Percentiles rank a stretch among this genome's conserved stretches.
These are phyloP conservation scores for Neocucurbitaria cava DNA, from an alignment of 2,329 filamentous ascomycete species.

Conservation along the genomic window DNA sequence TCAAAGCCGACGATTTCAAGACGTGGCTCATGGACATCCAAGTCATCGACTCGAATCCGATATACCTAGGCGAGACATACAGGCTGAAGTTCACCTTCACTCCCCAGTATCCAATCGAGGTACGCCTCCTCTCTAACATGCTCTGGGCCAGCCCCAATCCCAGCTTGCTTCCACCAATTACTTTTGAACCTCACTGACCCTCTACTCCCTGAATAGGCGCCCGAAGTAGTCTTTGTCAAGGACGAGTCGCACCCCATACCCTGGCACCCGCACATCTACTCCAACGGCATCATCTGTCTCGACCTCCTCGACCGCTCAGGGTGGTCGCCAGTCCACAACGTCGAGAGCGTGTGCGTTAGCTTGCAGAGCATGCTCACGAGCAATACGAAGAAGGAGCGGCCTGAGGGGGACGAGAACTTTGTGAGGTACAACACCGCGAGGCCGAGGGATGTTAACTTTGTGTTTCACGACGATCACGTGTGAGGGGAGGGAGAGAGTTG, in stretches of 20 bases:
- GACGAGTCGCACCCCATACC: slow-evolving; percentile 71
- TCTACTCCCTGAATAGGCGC: slow-evolving; percentile 68
- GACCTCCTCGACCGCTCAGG: slow-evolving; percentile 87
- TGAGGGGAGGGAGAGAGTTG: slow-evolving; percentile 25
- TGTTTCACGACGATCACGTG: slow-evolving; percentile 84
- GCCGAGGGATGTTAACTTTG: slow-evolving; percentile 88
- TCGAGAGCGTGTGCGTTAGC: slow-evolving; percentile 96
- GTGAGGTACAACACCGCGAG: slow-evolving; percentile 79
- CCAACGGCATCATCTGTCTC: slow-evolving; percentile 97
- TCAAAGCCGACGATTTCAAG: slow-evolving; percentile 80
- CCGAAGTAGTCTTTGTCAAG: slow-evolving; percentile 88
- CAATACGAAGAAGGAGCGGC: slow-evolving; percentile 89
- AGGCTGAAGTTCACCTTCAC: slow-evolving; percentile 88
- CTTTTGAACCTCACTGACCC: not conserved
- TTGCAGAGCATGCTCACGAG: slow-evolving; percentile 98
- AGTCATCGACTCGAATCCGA: slow-evolving; percentile 87
- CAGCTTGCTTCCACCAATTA: not conserved
- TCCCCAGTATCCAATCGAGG: slow-evolving; percentile 82
- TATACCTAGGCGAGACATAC: slow-evolving; percentile 82
- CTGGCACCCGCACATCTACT: slow-evolving; percentile 97
- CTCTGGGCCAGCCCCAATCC: not conserved
- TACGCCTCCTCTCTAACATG: slow-evolving; percentile 1
- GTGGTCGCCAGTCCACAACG: slow-evolving; percentile 96
- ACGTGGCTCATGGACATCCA: slow-evolving; percentile 93
- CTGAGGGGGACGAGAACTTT: slow-evolving; percentile 89